Conservation (phyloP, 2,329 filamentous ascomycete genomes). For the Rosellinia necatrix region DNA sequence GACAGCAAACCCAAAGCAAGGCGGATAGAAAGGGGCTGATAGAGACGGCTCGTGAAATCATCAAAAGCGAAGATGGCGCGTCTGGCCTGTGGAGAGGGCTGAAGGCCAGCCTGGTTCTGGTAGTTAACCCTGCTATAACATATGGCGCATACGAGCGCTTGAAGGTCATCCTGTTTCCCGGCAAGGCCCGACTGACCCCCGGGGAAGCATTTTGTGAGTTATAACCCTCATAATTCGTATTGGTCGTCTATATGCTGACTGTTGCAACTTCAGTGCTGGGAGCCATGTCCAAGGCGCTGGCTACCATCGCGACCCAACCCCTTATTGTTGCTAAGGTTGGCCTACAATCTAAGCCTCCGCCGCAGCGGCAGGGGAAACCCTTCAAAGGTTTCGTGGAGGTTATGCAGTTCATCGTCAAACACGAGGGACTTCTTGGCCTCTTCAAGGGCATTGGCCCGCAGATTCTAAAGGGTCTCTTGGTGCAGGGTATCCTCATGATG, state of each 20-base stretch:
- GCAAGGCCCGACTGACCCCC: constrained; percentile 74
- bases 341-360: constrained; percentile 88
- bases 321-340: constrained; percentile 98
- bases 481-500: constrained; percentile 98
- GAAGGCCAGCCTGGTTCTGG: constrained; percentile 93
- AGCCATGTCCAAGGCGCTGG: constrained; percentile 88
- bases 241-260: constrained; percentile 20
- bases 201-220: constrained; percentile 92
- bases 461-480: constrained; percentile 87
- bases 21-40: constrained; percentile 82
- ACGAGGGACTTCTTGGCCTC: constrained; percentile 81
- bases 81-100: constrained; percentile 91
- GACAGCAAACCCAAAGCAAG: constrained; percentile 91
- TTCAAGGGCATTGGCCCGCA: constrained; percentile 98
- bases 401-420: constrained; percentile 88
- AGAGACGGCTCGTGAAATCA: constrained; percentile 85
- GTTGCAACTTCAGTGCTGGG: constrained; percentile 69
- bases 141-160: constrained; percentile 90
- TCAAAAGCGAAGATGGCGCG: constrained; percentile 88
- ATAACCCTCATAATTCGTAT: not conserved
- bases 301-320: constrained; percentile 90
- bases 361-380: constrained; percentile 81
- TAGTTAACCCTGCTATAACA: constrained; percentile 95
- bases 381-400: constrained; percentile 95
- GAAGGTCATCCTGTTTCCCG: constrained; percentile 76